phyloP scores from a whole-genome alignment of 1,139 yeast genomes.

The Meyerozyma elateridarum region DNA sequence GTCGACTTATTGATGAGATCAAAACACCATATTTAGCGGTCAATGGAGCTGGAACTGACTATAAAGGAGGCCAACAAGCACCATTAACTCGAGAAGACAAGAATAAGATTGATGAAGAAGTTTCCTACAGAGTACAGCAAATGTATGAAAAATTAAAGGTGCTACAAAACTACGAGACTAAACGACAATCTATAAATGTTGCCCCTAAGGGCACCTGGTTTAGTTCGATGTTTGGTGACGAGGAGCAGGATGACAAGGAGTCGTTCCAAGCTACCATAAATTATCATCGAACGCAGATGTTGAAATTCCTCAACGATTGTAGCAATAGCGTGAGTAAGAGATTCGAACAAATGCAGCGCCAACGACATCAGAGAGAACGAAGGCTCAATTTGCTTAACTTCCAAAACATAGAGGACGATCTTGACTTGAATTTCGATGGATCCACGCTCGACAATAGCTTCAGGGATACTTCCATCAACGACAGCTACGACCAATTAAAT shows the following conservation, averaged over 20 bases:
- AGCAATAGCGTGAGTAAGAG: slow-evolving; percentile 30
- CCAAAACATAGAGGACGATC: slow-evolving; percentile 29
- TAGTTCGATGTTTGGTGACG: slow-evolving; percentile 22
- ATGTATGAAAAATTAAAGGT: slow-evolving; percentile 46
- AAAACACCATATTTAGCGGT: slow-evolving; percentile 42
- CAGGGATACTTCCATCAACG: too few relatives aligned
- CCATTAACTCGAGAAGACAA: slow-evolving; percentile 42
- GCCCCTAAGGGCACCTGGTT: slow-evolving; percentile 18
- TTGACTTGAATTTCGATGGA: slow-evolving; percentile 12
- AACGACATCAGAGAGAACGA: slow-evolving; percentile 37
- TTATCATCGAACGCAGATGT: slow-evolving; percentile 34
- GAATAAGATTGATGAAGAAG: slow-evolving; percentile 52
- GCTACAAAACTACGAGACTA: slow-evolving; percentile 48
- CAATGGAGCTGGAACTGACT: slow-evolving; percentile 22
- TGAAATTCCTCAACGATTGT: slow-evolving; percentile 34
- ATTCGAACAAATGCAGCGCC: slow-evolving; percentile 39
- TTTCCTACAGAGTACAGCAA: slow-evolving; percentile 46
- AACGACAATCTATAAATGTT: slow-evolving; percentile 27
- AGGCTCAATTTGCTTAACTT: slow-evolving; percentile 39
- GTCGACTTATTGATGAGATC: slow-evolving; percentile 34
- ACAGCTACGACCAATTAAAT: slow-evolving; percentile 8
- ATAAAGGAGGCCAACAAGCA: slow-evolving; percentile 8
- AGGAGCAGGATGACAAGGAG: slow-evolving; percentile 26
- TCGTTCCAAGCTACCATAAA: slow-evolving; percentile 23
- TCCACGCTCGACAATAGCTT: background rate